Evolutionary conservation across 495 filamentous ascomycete species (phyloP).

Genomic region (Emericellopsis terricola): DNA sequence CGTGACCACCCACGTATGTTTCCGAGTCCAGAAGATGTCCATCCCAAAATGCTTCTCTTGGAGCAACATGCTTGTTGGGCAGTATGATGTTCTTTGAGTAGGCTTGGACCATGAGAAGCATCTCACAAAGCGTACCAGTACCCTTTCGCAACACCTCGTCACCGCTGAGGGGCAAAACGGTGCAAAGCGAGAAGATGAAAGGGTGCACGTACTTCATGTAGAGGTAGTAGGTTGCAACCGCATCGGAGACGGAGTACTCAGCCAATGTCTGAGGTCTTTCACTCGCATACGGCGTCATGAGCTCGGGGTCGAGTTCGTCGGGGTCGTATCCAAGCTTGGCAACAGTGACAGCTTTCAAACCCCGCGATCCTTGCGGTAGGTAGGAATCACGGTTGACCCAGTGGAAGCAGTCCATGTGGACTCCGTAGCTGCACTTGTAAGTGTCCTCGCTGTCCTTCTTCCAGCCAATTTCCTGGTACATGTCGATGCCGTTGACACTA

Average conservation of each 20-base stretch:
- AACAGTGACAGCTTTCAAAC: conserved; percentile 92
- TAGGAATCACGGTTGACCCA: conserved; percentile 99
- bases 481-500: conserved; percentile 89
- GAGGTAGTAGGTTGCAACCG: conserved; percentile 94
- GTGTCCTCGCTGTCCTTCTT: conserved; percentile 87
- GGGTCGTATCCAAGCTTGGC: conserved; percentile 97
- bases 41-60: conserved; percentile 87
- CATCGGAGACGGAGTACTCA: conserved; percentile 98
- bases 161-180: conserved; percentile 81
- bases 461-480: conserved; percentile 98
- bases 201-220: conserved; percentile 99
- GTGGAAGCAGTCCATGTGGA: conserved; percentile 97
- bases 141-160: conserved; percentile 90
- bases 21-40: conserved; percentile 91
- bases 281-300: conserved; percentile 89
- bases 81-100: conserved; percentile 83
- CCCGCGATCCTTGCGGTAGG: conserved; percentile 89
- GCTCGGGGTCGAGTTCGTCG: conserved; percentile 90
- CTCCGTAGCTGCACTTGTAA: conserved; percentile 86
- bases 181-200: conserved; percentile 97
- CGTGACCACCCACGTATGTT: conserved; percentile 96
- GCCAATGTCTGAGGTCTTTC: conserved; percentile 87
- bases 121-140: conserved; percentile 94
- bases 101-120: conserved; percentile 97
- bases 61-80: conserved; percentile 89